Conservation (phyloP, 768 basidiomycete genomes). For the Suillus clintonianus region DNA sequence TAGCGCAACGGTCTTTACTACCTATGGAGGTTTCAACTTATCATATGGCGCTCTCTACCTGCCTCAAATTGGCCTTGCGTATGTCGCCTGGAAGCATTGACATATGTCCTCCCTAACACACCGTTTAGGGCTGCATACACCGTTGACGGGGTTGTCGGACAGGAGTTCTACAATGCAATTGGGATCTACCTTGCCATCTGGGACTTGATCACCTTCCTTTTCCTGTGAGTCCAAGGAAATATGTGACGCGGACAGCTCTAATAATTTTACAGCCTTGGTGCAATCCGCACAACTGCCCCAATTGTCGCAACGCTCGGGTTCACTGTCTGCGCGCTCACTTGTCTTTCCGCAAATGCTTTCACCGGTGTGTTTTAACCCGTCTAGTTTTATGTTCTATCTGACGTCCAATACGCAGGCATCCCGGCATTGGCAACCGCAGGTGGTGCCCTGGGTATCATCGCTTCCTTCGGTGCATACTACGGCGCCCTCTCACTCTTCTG, state of each 20-base stretch:
- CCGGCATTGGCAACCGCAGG: slow-evolving; percentile 26
- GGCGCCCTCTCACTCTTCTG: slow-evolving; percentile 26
- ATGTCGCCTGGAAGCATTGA: slow-evolving; percentile 1
- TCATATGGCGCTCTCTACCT: slow-evolving; percentile 29
- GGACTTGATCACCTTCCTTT: slow-evolving; percentile 26
- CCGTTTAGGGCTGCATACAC: slow-evolving; percentile 23
- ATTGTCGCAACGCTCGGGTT: slow-evolving; percentile 23
- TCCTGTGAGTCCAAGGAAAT: slow-evolving; percentile 16
- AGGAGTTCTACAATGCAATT: slow-evolving; percentile 26
- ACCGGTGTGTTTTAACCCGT: slow-evolving; percentile 18
- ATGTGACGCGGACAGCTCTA: not conserved
- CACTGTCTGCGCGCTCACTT: slow-evolving; percentile 24
- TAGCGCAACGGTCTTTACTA: slow-evolving; percentile 27
- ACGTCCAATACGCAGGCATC: slow-evolving; percentile 16
- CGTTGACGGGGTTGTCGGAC: slow-evolving; percentile 21
- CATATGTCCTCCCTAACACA: slow-evolving; percentile 2
- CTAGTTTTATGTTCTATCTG: not conserved
- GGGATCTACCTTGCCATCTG: slow-evolving; percentile 31
- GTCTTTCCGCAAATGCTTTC: slow-evolving; percentile 26
- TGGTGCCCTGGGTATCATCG: slow-evolving; percentile 26
- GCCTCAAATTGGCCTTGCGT: slow-evolving; percentile 28
- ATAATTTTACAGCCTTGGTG: slow-evolving; percentile 19
- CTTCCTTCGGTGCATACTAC: slow-evolving; percentile 31
- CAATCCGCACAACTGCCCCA: slow-evolving; percentile 26
- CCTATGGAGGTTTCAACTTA: slow-evolving; percentile 31